Percentiles rank a stretch among this genome's conserved stretches.
Conservation (phyloP, 2,329 filamentous ascomycete species). For the Leptographium radiaticola region DNA sequence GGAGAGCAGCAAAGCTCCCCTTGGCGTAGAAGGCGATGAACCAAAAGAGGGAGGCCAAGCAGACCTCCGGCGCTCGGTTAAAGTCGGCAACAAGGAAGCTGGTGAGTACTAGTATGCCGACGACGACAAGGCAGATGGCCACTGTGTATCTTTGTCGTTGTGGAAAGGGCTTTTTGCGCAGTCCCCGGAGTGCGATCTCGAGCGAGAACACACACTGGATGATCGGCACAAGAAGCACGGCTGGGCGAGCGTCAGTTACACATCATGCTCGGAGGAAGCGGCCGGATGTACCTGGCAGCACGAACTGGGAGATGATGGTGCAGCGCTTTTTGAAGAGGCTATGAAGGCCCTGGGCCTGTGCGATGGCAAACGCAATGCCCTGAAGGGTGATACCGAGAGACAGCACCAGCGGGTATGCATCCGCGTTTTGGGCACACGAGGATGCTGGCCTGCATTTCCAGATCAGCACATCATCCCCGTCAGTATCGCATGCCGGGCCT, state of each 20-base stretch:
- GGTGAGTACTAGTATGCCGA: constrained; percentile 36
- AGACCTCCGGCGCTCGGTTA: constrained; percentile 42
- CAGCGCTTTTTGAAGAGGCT: constrained; percentile 39
- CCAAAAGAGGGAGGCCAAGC: constrained; percentile 57
- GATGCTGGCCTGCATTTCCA: constrained; percentile 14
- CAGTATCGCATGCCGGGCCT: background rate
- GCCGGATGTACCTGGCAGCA: constrained; percentile 40
- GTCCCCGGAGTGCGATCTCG: constrained; percentile 44
- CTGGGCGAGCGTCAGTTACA: constrained; percentile 22
- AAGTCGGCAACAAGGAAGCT: constrained; percentile 47
- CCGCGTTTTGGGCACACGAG: constrained; percentile 32
- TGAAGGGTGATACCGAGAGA: constrained; percentile 45
- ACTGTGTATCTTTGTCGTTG: constrained; percentile 47
- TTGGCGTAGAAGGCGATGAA: constrained; percentile 49
- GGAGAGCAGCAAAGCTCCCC: constrained; percentile 40
- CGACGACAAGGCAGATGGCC: constrained; percentile 37
- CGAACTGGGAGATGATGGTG: constrained; percentile 38
- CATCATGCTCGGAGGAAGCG: background rate
- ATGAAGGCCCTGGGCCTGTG: constrained; percentile 41
- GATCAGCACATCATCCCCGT: background rate
- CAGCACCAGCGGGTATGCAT: constrained; percentile 42
- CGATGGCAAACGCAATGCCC: constrained; percentile 41
- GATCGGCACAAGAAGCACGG: constrained; percentile 53
- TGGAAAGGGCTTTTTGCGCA: constrained; percentile 42
- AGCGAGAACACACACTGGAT: constrained; percentile 52